These are phyloP conservation scores for Lecanicillium sp. DNA, from an alignment of 2,329 filamentous ascomycete genomes.

Conservation along the genomic window DNA sequence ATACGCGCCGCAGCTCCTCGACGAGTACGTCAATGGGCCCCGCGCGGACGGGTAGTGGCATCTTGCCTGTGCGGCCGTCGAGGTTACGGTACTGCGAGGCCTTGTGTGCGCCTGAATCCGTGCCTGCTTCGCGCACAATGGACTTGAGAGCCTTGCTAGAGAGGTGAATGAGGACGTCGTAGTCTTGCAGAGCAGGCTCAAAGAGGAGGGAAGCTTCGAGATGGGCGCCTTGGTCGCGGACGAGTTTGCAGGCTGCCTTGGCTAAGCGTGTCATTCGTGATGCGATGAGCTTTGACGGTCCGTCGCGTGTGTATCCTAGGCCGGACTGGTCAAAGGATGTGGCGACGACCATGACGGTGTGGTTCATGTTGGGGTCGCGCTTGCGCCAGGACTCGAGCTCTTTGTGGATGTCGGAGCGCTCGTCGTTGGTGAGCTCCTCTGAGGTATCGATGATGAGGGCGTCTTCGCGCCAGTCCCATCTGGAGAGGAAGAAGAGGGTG, in stretches of 20 bases:
- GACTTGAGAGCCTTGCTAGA: conserved; percentile 42
- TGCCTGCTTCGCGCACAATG: conserved; percentile 28
- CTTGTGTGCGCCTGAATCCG: conserved; percentile 26
- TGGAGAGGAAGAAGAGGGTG: conserved; percentile 68
- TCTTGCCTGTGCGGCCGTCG: conserved; percentile 43
- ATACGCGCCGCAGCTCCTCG: conserved; percentile 57
- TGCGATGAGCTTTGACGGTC: conserved; percentile 74
- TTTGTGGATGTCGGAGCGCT: conserved; percentile 55
- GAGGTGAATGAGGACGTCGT: conserved; percentile 77
- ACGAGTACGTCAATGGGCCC: conserved; percentile 57
- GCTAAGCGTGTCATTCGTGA: conserved; percentile 76
- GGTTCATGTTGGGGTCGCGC: conserved; percentile 82
- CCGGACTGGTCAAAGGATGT: conserved; percentile 72
- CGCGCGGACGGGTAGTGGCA: conserved; percentile 40
- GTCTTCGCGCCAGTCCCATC: conserved; percentile 86
- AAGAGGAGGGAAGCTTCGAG: conserved; percentile 55
- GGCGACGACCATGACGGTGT: conserved; percentile 70
- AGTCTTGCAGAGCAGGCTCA: conserved; percentile 63
- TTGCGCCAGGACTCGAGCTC: conserved; percentile 79
- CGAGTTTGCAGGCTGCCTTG: conserved; percentile 59
- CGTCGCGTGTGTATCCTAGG: conserved; percentile 64
- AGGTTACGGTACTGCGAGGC: conserved; percentile 74
- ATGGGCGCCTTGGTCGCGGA: conserved; percentile 42
- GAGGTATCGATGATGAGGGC: conserved; percentile 70
- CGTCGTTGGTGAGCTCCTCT: conserved; percentile 51